Evolutionary conservation across 2,329 filamentous ascomycete genomes (phyloP).

Genomic region (Ophiostoma piceae): DNA sequence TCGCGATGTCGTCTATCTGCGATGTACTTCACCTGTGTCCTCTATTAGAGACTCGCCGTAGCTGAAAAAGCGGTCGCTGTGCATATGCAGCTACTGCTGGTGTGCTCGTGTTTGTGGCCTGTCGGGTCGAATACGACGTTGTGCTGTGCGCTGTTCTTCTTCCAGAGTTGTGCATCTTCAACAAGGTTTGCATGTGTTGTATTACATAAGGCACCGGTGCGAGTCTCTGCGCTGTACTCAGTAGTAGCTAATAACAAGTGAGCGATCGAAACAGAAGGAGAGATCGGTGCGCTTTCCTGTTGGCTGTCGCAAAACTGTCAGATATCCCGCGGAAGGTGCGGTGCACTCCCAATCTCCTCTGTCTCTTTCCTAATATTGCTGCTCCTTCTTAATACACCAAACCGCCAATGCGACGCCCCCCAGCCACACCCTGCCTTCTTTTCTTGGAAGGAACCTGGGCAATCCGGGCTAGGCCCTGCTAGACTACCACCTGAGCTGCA

Average conservation of each 20-base stretch:
- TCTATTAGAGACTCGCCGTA: background rate
- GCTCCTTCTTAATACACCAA: background rate
- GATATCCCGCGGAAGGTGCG: background rate
- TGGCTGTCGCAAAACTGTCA: background rate
- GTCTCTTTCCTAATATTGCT: background rate
- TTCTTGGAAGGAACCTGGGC: background rate
- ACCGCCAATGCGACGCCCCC: background rate
- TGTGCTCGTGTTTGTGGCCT: background rate
- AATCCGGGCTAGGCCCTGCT: conserved; percentile 1
- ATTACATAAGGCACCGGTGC: conserved; percentile 7
- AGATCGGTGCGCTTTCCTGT: background rate
- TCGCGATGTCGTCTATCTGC: background rate
- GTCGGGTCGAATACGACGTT: background rate
- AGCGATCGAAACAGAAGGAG: conserved; percentile 2
- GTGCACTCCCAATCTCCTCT: background rate
- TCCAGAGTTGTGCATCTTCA: conserved; percentile 7
- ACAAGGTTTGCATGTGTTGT: background rate
- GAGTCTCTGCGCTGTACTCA: background rate
- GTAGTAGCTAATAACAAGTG: background rate
- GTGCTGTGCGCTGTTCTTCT: background rate
- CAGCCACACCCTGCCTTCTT: conserved; percentile 14
- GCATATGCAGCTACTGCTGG: conserved; percentile 1
- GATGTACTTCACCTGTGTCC: too few relatives aligned
- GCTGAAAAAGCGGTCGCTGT: conserved; percentile 13
- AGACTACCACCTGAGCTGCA: conserved; percentile 9